These are phyloP conservation scores for Beauveria bassiana DNA, from an alignment of 2,329 filamentous ascomycete genomes.

Conservation along the genomic window DNA sequence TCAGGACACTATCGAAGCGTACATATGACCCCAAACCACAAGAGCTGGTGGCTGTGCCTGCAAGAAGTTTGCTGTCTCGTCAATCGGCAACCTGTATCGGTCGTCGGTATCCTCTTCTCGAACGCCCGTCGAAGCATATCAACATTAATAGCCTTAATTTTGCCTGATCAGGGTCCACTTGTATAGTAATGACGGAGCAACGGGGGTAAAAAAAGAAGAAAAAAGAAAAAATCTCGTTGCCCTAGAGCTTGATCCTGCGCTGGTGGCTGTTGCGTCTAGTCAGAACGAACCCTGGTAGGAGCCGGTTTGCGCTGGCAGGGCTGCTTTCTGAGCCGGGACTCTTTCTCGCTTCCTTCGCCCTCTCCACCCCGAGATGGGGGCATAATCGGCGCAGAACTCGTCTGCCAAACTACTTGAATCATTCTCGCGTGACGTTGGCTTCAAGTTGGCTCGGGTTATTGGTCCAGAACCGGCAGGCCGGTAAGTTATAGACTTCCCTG, in stretches of 20 bases:
- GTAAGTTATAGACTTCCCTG: neutral
- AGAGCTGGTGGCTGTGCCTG: neutral
- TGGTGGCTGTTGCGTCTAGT: slow-evolving; percentile 3
- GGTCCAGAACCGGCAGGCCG: neutral
- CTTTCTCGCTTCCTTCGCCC: neutral
- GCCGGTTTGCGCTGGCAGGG: neutral
- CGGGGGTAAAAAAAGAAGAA: neutral
- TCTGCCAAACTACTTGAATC: neutral
- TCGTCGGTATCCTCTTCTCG: too few relatives aligned
- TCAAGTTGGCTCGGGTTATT: neutral
- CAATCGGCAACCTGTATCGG: too few relatives aligned
- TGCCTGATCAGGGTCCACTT: too few relatives aligned
- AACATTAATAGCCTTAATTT: too few relatives aligned
- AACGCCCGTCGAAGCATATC: too few relatives aligned
- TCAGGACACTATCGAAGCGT: neutral
- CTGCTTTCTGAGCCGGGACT: slow-evolving; percentile 6
- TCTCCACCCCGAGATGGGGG: slow-evolving; percentile 1
- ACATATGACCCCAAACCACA: neutral
- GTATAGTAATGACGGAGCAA: neutral
- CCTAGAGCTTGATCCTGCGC: slow-evolving; percentile 7
- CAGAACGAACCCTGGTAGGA: neutral
- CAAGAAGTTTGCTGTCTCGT: too few relatives aligned
- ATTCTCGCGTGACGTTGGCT: neutral
- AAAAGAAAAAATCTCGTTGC: neutral
- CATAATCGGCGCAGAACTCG: neutral